Evolutionary conservation across 805 yeast genomes (phyloP).

Genomic region (Sugiyamaella valdiviana): DNA sequence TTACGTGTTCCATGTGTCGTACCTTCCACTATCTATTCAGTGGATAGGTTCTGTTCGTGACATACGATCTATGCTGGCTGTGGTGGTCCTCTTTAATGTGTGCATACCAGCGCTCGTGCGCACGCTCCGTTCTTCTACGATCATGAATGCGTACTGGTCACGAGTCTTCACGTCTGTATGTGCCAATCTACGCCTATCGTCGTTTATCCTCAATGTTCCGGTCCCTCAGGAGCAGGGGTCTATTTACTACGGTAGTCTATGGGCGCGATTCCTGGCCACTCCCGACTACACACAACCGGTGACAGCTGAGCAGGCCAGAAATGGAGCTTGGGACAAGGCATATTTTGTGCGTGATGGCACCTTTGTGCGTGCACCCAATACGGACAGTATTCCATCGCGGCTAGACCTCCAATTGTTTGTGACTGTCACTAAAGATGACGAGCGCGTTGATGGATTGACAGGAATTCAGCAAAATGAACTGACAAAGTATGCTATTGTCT

Average conservation of each 20-base stretch:
- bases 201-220: slow-evolving; percentile 66
- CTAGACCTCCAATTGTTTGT: slow-evolving; percentile 59
- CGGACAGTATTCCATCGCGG: slow-evolving; percentile 65
- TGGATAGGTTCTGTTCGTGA: slow-evolving; percentile 5
- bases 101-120: slow-evolving; percentile 11
- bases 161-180: slow-evolving; percentile 51
- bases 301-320: slow-evolving; percentile 36
- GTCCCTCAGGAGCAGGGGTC: slow-evolving; percentile 65
- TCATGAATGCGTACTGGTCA: slow-evolving; percentile 44
- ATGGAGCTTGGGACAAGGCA: slow-evolving; percentile 43
- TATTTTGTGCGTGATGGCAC: slow-evolving; percentile 76
- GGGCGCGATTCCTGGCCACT: slow-evolving; percentile 38
- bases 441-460: slow-evolving; percentile 39
- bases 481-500: slow-evolving; percentile 63
- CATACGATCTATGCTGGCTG: slow-evolving; percentile 5
- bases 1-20: slow-evolving; percentile 18
- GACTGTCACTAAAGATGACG: slow-evolving; percentile 75
- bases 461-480: slow-evolving; percentile 40
- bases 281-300: slow-evolving; percentile 60
- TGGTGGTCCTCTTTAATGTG: slow-evolving; percentile 14
- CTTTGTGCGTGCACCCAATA: slow-evolving; percentile 79
- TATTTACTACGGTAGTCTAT: slow-evolving; percentile 47
- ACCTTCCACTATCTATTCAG: slow-evolving; percentile 22
- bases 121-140: slow-evolving; percentile 13
- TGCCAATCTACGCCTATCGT: slow-evolving; percentile 60